A percentile compares a stretch with the other conserved stretches of the same genome.
Evolutionary conservation across 1,284 basidiomycete species (phyloP).

Genomic region (Taiwanofungus camphoratus): DNA sequence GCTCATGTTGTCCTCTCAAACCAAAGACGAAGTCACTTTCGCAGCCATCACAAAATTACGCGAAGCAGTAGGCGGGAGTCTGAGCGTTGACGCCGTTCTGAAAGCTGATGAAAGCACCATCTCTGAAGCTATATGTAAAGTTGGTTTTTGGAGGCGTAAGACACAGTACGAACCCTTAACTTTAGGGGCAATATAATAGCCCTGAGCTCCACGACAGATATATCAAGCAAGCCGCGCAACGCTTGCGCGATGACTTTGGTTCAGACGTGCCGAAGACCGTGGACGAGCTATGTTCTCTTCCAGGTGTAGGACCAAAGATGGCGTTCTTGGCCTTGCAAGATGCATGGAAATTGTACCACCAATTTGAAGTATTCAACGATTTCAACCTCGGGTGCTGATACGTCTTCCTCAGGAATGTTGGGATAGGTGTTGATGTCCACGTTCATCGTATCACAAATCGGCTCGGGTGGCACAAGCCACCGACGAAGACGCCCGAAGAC

Average conservation of each 20-base stretch:
- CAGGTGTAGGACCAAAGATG: constrained; percentile 93
- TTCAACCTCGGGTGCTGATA: too few species aligned
- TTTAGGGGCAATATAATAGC: too few species aligned
- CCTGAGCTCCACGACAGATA: constrained; percentile 57
- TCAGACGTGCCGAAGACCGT: constrained; percentile 84
- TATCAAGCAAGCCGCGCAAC: constrained; percentile 67
- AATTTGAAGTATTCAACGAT: too few species aligned
- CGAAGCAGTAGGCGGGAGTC: constrained; percentile 64
- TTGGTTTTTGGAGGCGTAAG: constrained; percentile 91
- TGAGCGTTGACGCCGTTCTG: constrained; percentile 73
- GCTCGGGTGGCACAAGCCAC: constrained; percentile 83
- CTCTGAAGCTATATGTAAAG: constrained; percentile 76
- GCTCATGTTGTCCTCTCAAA: constrained; percentile 94
- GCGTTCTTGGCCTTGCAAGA: constrained; percentile 80
- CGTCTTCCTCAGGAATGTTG: constrained; percentile 73
- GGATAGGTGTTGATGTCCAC: constrained; percentile 95
- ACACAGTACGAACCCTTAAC: constrained; percentile 69
- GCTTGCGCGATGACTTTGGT: constrained; percentile 64
- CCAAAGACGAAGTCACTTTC: constrained; percentile 88
- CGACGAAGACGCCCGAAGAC: constrained; percentile 83
- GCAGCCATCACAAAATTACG: constrained; percentile 80
- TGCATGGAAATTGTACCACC: constrained; percentile 82
- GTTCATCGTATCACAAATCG: constrained; percentile 94
- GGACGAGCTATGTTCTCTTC: constrained; percentile 78
- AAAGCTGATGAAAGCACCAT: constrained; percentile 60